Evolutionary conservation across 2,329 filamentous ascomycete species (phyloP).

Genomic region (Exophiala dermatitidis): DNA sequence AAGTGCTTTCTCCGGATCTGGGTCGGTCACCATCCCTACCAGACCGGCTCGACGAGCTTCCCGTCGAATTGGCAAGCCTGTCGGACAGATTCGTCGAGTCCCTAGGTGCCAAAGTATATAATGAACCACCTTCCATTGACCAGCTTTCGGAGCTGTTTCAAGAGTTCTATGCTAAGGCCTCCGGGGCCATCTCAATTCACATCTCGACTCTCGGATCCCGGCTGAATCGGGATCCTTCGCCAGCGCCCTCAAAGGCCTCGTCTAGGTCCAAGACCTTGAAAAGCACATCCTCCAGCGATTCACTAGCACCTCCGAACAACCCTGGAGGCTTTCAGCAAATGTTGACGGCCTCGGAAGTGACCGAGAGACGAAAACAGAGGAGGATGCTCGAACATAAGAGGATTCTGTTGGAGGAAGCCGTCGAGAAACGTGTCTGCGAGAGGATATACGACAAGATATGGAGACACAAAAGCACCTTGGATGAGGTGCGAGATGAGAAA

Average conservation of each 20-base stretch:
- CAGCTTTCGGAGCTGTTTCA: constrained; percentile 81
- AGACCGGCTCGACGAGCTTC: constrained; percentile 77
- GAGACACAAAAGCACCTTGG: constrained; percentile 81
- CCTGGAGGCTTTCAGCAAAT: constrained; percentile 63
- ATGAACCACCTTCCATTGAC: constrained; percentile 74
- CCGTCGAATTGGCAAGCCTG: constrained; percentile 85
- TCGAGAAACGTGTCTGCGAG: constrained; percentile 79
- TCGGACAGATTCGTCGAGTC: constrained; percentile 92
- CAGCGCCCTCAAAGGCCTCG: constrained; percentile 38
- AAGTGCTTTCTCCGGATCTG: constrained; percentile 28
- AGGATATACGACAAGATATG: constrained; percentile 82
- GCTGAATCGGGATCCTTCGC: constrained; percentile 59
- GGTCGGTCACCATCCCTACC: constrained; percentile 38
- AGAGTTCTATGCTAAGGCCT: constrained; percentile 80
- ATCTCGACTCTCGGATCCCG: constrained; percentile 70
- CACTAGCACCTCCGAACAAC: constrained; percentile 14
- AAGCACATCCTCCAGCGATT: constrained; percentile 19
- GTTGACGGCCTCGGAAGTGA: constrained; percentile 80
- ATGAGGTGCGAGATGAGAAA: constrained; percentile 92
- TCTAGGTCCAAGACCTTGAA: constrained; percentile 18
- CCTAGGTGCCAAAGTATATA: constrained; percentile 76
- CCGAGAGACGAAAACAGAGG: constrained; percentile 68
- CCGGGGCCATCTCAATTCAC: constrained; percentile 77
- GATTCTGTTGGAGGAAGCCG: constrained; percentile 74
- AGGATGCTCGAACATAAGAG: constrained; percentile 72